A percentile compares a stretch with the other conserved stretches of the same genome.
Conservation (phyloP, 768 basidiomycete genomes). For the Russula sp. region DNA sequence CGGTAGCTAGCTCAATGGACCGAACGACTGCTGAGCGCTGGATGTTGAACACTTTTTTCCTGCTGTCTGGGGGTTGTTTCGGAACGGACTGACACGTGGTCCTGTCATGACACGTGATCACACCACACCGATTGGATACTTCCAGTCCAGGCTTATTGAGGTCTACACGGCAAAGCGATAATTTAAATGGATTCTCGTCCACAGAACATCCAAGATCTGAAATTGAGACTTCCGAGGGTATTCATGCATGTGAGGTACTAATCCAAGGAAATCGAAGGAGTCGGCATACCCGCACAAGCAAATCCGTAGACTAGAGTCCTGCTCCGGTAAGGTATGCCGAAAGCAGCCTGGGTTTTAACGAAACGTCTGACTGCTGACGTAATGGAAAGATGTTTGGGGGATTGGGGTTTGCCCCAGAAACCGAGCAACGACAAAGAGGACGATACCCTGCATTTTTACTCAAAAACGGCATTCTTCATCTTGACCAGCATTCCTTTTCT, state of each 20-base stretch:
- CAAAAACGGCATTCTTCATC: slow-evolving; percentile 8
- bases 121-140: background rate
- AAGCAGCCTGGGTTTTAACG: background rate
- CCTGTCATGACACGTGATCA: slow-evolving; percentile 3
- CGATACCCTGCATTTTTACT: background rate
- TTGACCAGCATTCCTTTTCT: background rate
- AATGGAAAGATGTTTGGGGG: slow-evolving; percentile 21
- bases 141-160: background rate
- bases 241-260: background rate
- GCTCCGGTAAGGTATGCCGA: background rate
- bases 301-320: background rate
- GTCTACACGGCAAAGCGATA: too few relatives aligned
- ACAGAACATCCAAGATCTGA: too few relatives aligned
- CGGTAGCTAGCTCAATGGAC: too few relatives aligned
- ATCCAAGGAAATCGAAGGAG: background rate
- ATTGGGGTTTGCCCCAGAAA: slow-evolving; percentile 24
- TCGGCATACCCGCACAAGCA: background rate
- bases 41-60: background rate
- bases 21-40: background rate
- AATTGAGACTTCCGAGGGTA: too few relatives aligned
- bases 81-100: background rate
- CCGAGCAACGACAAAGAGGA: slow-evolving; percentile 13
- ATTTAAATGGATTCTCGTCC: too few relatives aligned
- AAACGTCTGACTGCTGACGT: slow-evolving; percentile 10
- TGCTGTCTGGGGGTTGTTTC: too few relatives aligned